Evolutionary conservation across 139 green algal species (phyloP).

Genomic region (Chlamydomonas sphaeroides): DNA sequence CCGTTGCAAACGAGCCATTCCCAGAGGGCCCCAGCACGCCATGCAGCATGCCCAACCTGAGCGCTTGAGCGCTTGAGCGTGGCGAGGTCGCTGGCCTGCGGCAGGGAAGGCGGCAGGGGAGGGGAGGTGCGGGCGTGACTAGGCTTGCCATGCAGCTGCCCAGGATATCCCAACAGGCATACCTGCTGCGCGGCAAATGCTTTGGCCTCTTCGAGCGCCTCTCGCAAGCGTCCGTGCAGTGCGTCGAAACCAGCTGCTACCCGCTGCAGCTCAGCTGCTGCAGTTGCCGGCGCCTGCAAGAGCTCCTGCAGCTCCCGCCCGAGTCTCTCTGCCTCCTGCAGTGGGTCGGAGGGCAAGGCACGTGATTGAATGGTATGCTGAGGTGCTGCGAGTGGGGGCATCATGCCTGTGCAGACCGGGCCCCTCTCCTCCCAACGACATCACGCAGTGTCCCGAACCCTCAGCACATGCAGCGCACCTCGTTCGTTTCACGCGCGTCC

Average conservation of each 20-base stretch:
- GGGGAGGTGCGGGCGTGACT: too few species aligned
- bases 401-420: too few species aligned
- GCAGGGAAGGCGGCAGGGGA: too few species aligned
- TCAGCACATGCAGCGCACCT: too few species aligned
- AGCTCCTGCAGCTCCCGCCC: neutral
- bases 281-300: neutral
- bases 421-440: too few species aligned
- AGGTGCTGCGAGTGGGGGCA: too few species aligned
- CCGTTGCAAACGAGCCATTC: neutral
- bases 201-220: conserved; percentile 63
- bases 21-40: neutral
- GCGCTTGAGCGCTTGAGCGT: conserved; percentile 68
- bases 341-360: too few species aligned
- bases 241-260: neutral
- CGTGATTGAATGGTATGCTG: too few species aligned
- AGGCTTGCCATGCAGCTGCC: too few species aligned
- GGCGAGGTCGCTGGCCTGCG: conserved; percentile 68
- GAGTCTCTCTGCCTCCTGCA: conserved; percentile 17
- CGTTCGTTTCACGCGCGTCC: too few species aligned
- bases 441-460: too few species aligned
- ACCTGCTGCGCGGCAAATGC: conserved; percentile 65
- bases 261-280: conserved; percentile 22
- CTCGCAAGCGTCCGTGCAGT: conserved; percentile 45
- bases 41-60: conserved; percentile 47
- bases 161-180: too few species aligned